Evolutionary conservation across 192 early-diverging fungal genomes (phyloP).

Genomic region (Allomyces arbusculus): DNA sequence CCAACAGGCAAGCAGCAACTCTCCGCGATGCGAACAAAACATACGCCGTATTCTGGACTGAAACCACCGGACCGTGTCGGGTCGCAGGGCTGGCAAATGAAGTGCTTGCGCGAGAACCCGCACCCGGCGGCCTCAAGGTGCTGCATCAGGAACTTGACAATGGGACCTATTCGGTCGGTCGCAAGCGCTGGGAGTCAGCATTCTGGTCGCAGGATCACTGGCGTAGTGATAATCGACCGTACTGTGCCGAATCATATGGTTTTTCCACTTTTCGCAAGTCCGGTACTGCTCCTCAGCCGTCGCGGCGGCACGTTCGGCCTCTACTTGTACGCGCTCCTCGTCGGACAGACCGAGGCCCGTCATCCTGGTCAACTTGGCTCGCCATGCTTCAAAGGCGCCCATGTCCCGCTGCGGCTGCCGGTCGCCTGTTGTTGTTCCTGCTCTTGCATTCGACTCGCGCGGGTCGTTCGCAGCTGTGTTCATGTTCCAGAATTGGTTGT

Average conservation of each 20-base stretch:
- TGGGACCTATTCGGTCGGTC: slow-evolving; percentile 34
- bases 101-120: slow-evolving; percentile 27
- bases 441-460: too few relatives aligned
- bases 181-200: not conserved
- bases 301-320: slow-evolving; percentile 17
- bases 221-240: not conserved
- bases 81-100: slow-evolving; percentile 69
- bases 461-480: too few relatives aligned
- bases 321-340: slow-evolving; percentile 16
- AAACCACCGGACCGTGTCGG: slow-evolving; percentile 70
- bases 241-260: slow-evolving; percentile 40
- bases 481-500: too few relatives aligned
- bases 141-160: slow-evolving; percentile 71
- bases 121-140: slow-evolving; percentile 49
- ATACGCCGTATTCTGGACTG: slow-evolving; percentile 37
- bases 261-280: slow-evolving; percentile 57
- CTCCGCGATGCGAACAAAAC: too few relatives aligned
- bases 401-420: too few relatives aligned
- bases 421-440: too few relatives aligned
- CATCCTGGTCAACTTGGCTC: slow-evolving; percentile 28
- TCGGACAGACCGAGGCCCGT: slow-evolving; percentile 38
- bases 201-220: not conserved
- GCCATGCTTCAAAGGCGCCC: slow-evolving; percentile 40
- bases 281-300: slow-evolving; percentile 27
- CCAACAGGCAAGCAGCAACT: not conserved